Conservation (phyloP, 306 rosid genomes). For the Gastrolobium villosum region DNA sequence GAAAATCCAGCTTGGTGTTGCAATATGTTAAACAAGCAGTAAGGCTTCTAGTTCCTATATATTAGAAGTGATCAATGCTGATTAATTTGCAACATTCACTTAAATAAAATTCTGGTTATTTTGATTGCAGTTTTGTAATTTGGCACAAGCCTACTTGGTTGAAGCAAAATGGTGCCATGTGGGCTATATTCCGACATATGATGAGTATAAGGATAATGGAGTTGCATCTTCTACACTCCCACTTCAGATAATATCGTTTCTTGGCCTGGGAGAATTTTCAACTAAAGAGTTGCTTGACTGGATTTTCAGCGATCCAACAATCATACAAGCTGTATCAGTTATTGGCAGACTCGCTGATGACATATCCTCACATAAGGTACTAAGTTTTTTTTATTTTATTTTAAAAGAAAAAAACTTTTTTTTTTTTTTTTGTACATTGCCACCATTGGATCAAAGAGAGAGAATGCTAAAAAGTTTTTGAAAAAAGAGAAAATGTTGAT, state of each 20-base stretch:
- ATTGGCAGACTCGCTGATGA: slow-evolving; percentile 48
- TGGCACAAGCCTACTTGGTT: slow-evolving; percentile 37
- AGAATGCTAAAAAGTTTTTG: too few species aligned
- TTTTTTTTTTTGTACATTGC: too few species aligned
- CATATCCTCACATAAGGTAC: slow-evolving; percentile 53
- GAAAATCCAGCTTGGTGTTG: slow-evolving; percentile 32
- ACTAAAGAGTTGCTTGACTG: slow-evolving; percentile 53
- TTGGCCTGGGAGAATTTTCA: slow-evolving; percentile 42
- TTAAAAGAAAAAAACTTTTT: background rate
- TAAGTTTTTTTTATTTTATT: too few species aligned
- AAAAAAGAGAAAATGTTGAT: too few species aligned
- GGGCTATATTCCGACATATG: slow-evolving; percentile 49
- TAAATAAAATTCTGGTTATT: background rate
- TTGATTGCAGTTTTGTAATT: slow-evolving; percentile 21
- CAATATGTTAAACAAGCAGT: slow-evolving; percentile 27
- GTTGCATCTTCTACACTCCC: background rate
- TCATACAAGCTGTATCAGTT: slow-evolving; percentile 33
- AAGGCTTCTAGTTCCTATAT: background rate
- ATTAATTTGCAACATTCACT: background rate
- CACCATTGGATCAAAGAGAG: too few species aligned
- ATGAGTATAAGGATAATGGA: slow-evolving; percentile 52
- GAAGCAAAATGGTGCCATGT: slow-evolving; percentile 55
- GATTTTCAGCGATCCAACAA: slow-evolving; percentile 44
- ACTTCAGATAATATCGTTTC: background rate
- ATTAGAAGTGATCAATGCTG: background rate